Evolutionary conservation across 345 rosid species (phyloP), one percentile per base, ranked within the genome.

Genomic region (Isatis tinctoria): DNA sequence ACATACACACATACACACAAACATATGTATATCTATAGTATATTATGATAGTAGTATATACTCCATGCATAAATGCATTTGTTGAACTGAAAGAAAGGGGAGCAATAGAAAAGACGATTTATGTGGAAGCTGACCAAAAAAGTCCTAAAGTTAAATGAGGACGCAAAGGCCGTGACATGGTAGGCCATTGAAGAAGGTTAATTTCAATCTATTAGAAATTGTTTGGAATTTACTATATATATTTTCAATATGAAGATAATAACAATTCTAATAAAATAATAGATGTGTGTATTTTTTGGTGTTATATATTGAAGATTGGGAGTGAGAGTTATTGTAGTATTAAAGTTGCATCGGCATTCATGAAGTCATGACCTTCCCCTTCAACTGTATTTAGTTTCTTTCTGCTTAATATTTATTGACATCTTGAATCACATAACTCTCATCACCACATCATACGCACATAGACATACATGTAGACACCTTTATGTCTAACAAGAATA

Each of bases 321-420:
- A 77, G 57, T 60, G 67, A 58, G 54, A 77, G 80, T 77, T 71
- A 77, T 71, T 72, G 69, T 39, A 48, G 68, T 71, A 71, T 71
- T 77, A 18, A 63, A 65, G 76, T 65, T 71, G 80, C 77, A 65
- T 77, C 68, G 80, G 73, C 80, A 59, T 71, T 77, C 76, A 65
- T 71, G 72, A 72, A 77, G 80, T 72, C 77, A 65, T 72, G 64
- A 65, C 76, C 80, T 47, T 77, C 72, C 76, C 76, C 80, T 77
- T 71, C 80, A 77, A 77, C 80, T 65, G 80, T 77, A 71, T 77
- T 77, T 65, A 72, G 80, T 71, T 70, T 72, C 77, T 59, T 14
- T 49, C 80, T 44, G 36, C 45, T 60, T 71, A 57, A 60, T 60
- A 74, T 70, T 27, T 64, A 63, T 70, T 57, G 54, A 63, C 72